phyloP scores from a whole-genome alignment of 495 filamentous ascomycete genomes.

The Annulohypoxylon bovei region DNA sequence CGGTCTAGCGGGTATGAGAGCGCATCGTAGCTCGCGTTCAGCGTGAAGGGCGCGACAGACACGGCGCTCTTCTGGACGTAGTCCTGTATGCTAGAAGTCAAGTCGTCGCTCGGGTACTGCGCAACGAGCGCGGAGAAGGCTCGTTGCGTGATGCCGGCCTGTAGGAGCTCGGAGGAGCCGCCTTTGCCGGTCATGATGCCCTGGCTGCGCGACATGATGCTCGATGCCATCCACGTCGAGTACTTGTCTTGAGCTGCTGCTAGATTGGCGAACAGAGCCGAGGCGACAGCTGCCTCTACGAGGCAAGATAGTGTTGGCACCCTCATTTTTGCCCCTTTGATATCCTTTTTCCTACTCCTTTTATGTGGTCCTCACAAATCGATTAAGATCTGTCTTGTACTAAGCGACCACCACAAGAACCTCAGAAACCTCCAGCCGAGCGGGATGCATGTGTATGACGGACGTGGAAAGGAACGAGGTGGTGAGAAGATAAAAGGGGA shows the following conservation, averaged over 20 bases:
- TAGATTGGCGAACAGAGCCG: conserved; percentile 18
- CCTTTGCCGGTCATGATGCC: conserved; percentile 49
- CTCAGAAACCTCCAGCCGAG: background rate
- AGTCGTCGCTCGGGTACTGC: conserved; percentile 42
- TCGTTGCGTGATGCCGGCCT: conserved; percentile 54
- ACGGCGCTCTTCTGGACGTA: conserved; percentile 44
- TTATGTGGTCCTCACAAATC: background rate
- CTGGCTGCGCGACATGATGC: conserved; percentile 56
- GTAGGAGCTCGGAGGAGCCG: conserved; percentile 49
- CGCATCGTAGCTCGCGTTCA: conserved; percentile 50
- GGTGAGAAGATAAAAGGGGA: background rate
- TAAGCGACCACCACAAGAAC: conserved; percentile 2
- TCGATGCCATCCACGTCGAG: conserved; percentile 57
- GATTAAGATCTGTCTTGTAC: background rate
- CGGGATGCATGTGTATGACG: conserved; percentile 11
- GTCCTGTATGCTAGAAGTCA: conserved; percentile 26
- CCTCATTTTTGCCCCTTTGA: conserved; percentile 9
- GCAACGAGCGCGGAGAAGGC: conserved; percentile 48
- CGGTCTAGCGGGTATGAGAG: conserved; percentile 52
- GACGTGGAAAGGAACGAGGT: background rate
- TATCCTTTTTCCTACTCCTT: background rate
- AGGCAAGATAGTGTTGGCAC: conserved; percentile 13
- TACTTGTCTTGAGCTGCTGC: conserved; percentile 28
- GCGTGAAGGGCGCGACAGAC: conserved; percentile 43
- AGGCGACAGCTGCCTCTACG: conserved; percentile 9